Evolutionary conservation across 495 filamentous ascomycete genomes (phyloP), one percentile per base, ranked within the genome.

Genomic region (Neurospora hispaniola): DNA sequence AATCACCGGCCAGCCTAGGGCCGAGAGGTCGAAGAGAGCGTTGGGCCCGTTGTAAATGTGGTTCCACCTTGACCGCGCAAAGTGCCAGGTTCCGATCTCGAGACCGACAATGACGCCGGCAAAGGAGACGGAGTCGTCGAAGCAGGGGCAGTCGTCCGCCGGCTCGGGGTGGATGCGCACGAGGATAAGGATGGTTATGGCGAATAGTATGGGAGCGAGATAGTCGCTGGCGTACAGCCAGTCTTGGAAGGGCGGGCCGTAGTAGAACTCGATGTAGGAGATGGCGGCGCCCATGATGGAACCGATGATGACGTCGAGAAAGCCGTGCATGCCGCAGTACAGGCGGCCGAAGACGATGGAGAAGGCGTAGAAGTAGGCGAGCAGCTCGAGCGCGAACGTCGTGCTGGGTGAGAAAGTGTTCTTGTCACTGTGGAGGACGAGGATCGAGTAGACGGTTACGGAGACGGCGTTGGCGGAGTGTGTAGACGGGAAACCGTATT

Each of bases 291-390:
- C 96, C 71, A 98, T 85, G 23, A 88, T 74, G 70, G 89, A 91
- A 3, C 96, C 96, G 74, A 94, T 78, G 16, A 93, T 81, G 14
- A 97, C 93, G 80, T 99, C 96, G 48, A 97, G 84, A 82, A 99
- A 96, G 43, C 96, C 96, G 82, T 99, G 96, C 96, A 99, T 99
- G 70, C 96, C 96, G 79, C 96, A 98, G 82, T 98, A 98, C 31
- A 99, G 82, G 66, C 96, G 89, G 27, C 96, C 96, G 71, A 98
- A 76, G 38, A 97, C 85, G 75, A 99, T 97, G 31, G 94, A 97
- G n/a, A 89, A 79, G 12, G 92, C 93, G 77, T 98, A 99, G 70
- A 91, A 87, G 80, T 94, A 96, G 12, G 90, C 89, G 8, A 92
- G 78, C 4, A 75, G 79, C 77, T 96, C 90, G 42, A 94, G 83